These are phyloP conservation scores for Lojkania enalia DNA, from an alignment of 2,329 filamentous ascomycete genomes.

Conservation along the genomic window DNA sequence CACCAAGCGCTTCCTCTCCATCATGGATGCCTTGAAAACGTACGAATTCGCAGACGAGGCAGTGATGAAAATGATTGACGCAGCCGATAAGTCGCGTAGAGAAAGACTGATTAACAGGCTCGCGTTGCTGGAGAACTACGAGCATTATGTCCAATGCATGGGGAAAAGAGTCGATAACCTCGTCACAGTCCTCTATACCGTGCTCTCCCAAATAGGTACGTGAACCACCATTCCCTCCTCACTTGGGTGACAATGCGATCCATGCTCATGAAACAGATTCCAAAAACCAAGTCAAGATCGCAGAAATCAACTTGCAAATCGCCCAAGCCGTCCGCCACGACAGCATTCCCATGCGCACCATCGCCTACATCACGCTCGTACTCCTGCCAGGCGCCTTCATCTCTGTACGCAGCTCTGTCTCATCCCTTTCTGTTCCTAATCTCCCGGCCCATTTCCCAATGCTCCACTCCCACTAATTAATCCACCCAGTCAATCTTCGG, in stretches of 20 bases:
- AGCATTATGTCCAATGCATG: conserved; percentile 10
- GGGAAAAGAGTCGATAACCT: conserved; percentile 7
- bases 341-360: conserved; percentile 45
- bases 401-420: conserved; percentile 56
- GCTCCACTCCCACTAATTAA: not conserved
- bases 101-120: conserved; percentile 8
- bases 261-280: too few relatives aligned
- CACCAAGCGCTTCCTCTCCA: not conserved
- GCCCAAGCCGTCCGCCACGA: conserved; percentile 49
- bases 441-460: conserved; percentile 59
- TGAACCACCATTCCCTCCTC: too few relatives aligned
- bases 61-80: not conserved
- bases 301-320: conserved; percentile 7
- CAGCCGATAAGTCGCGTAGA: not conserved
- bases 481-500: conserved; percentile 8
- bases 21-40: conserved; percentile 2
- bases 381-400: conserved; percentile 12
- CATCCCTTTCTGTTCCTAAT: too few relatives aligned
- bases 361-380: conserved; percentile 14
- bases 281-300: conserved; percentile 1
- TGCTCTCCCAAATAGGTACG: conserved; percentile 9
- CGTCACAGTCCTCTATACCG: conserved; percentile 9
- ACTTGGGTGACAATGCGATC: too few relatives aligned
- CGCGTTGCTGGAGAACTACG: conserved; percentile 4
- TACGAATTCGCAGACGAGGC: not conserved